Conservation (phyloP, 2,329 filamentous ascomycete genomes). For the Hortaea werneckii region DNA sequence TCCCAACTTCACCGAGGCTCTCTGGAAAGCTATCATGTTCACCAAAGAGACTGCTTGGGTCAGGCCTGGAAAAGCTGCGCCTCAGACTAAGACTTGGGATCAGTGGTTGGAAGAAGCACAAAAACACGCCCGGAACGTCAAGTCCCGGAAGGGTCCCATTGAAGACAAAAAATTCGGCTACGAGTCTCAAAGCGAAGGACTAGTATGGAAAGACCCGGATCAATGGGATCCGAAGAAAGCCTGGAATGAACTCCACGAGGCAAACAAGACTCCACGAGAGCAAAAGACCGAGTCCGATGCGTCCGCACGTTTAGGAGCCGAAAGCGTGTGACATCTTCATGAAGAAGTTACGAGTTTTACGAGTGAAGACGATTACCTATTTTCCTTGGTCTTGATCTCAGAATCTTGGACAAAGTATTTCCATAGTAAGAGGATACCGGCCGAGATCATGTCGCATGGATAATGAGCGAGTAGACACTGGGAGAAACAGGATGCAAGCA, state of each 20-base stretch:
- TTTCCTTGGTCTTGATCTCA: too few species aligned
- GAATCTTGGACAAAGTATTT: too few species aligned
- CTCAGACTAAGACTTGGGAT: constrained; percentile 14
- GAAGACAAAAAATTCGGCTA: not conserved
- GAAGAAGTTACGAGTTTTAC: too few species aligned
- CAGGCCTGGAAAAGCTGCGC: constrained; percentile 12
- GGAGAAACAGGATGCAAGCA: too few species aligned
- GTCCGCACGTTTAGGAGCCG: too few species aligned
- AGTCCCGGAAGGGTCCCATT: not conserved
- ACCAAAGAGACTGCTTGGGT: constrained; percentile 37
- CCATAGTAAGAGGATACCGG: too few species aligned
- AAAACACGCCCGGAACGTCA: not conserved
- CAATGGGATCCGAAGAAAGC: constrained; percentile 12
- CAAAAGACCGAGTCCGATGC: too few species aligned
- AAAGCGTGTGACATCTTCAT: too few species aligned
- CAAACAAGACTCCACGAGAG: not conserved
- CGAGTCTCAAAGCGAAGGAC: constrained; percentile 1
- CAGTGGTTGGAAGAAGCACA: constrained; percentile 16
- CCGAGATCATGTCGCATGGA: too few species aligned
- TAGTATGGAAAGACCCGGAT: constrained; percentile 3
- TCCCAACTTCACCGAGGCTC: constrained; percentile 37
- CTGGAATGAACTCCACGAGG: constrained; percentile 11
- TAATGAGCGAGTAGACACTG: too few species aligned
- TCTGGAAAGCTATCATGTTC: constrained; percentile 40
- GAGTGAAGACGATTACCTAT: too few species aligned